phyloP scores from a whole-genome alignment of 768 basidiomycete genomes.

The Amanita muscaria region DNA sequence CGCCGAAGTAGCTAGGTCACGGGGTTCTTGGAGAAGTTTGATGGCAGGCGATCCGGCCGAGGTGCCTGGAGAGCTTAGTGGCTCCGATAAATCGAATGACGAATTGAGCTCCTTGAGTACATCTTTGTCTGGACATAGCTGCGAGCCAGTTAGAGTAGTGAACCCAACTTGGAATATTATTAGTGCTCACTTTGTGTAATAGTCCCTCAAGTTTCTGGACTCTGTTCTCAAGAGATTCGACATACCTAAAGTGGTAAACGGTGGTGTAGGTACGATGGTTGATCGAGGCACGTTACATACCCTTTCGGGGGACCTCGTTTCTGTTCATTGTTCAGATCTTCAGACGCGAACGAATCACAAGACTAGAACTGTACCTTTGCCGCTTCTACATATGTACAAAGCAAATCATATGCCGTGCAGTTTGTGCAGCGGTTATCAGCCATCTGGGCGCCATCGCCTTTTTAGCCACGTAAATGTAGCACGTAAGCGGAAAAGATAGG shows the following conservation, averaged over 20 bases:
- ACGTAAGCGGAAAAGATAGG: background rate
- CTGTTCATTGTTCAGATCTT: slow-evolving; percentile 16
- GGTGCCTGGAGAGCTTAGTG: slow-evolving; percentile 14
- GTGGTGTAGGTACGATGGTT: background rate
- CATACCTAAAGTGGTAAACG: slow-evolving; percentile 30
- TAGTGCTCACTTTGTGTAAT: slow-evolving; percentile 33
- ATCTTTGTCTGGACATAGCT: slow-evolving; percentile 47
- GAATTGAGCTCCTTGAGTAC: slow-evolving; percentile 47
- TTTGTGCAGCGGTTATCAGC: slow-evolving; percentile 59
- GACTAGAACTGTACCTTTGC: slow-evolving; percentile 42
- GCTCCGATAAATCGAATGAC: slow-evolving; percentile 18
- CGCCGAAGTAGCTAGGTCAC: slow-evolving; percentile 24
- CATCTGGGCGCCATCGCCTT: slow-evolving; percentile 69
- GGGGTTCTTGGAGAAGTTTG: slow-evolving; percentile 2
- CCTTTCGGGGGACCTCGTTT: slow-evolving; percentile 59
- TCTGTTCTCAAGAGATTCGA: slow-evolving; percentile 53
- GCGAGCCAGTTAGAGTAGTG: background rate
- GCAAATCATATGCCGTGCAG: slow-evolving; percentile 52
- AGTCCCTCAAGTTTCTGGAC: slow-evolving; percentile 55
- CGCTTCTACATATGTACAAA: slow-evolving; percentile 63
- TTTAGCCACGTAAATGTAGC: background rate
- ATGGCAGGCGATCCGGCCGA: slow-evolving; percentile 9
- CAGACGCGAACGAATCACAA: slow-evolving; percentile 12
- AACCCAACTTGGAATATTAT: too few species aligned
- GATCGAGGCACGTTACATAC: slow-evolving; percentile 24